phyloP scores from a whole-genome alignment of 2,329 filamentous ascomycete species.

The Nemania abortiva region DNA sequence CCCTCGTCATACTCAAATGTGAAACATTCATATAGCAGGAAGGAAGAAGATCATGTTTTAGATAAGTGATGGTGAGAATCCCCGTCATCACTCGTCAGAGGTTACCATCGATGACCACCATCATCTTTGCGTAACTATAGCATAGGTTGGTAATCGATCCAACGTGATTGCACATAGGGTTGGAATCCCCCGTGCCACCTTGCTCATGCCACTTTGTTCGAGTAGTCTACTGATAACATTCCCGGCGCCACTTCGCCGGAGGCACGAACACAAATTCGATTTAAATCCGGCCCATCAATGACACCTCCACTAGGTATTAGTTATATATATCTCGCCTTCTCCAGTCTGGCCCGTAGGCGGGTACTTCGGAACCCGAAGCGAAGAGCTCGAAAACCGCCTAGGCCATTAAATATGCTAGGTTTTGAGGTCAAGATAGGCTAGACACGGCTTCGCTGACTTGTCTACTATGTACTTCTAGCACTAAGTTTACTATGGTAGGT shows the following conservation, averaged over 20 bases:
- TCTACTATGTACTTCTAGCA: not conserved
- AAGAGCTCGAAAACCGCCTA: not conserved
- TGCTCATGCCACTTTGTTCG: not conserved
- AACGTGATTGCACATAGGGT: not conserved
- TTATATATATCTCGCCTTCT: not conserved
- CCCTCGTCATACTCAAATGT: not conserved
- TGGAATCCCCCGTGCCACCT: not conserved
- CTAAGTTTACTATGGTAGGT: not conserved
- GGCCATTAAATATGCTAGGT: not conserved
- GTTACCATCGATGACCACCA: not conserved
- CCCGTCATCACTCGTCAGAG: not conserved
- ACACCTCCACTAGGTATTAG: not conserved
- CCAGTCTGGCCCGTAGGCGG: not conserved
- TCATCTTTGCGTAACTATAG: not conserved
- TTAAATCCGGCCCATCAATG: not conserved
- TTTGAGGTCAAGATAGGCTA: not conserved
- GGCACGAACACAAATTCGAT: not conserved
- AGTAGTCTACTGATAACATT: too few relatives aligned
- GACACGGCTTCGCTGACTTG: not conserved
- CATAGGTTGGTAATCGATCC: not conserved
- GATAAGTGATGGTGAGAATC: not conserved
- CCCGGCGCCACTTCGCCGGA: not conserved
- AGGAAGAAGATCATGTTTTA: not conserved
- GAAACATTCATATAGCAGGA: not conserved
- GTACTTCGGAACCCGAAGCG: not conserved